phyloP scores from a whole-genome alignment of 2,329 filamentous ascomycete genomes.

The Clarireedia homoeocarpa region DNA sequence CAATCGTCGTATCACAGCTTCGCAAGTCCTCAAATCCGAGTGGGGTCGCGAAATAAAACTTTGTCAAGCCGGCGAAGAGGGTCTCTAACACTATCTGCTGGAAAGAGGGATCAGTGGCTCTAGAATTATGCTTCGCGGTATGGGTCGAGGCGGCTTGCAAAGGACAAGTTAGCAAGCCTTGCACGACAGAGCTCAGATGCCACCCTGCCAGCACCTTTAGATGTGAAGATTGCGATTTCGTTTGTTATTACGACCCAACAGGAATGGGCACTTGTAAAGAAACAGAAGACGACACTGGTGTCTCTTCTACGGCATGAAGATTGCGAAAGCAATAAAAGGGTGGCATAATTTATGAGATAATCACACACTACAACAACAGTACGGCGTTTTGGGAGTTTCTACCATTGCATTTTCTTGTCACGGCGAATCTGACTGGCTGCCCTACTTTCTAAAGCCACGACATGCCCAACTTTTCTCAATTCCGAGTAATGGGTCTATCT shows the following conservation, averaged over 20 bases:
- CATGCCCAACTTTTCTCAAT: not conserved
- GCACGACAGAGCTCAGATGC: conserved; percentile 5
- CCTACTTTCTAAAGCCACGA: not conserved
- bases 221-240: conserved; percentile 9
- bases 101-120: conserved; percentile 14
- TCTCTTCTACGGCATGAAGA: conserved; percentile 6
- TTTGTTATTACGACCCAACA: conserved; percentile 9
- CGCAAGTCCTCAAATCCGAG: conserved; percentile 94
- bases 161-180: conserved; percentile 4
- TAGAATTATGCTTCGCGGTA: conserved; percentile 6
- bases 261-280: conserved; percentile 6
- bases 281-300: conserved; percentile 6
- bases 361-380: conserved; percentile 6
- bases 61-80: conserved; percentile 94
- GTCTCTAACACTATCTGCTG: conserved; percentile 51
- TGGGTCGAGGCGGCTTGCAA: conserved; percentile 12
- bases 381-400: conserved; percentile 3
- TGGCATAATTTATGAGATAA: conserved; percentile 5
- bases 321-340: not conserved
- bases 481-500: conserved; percentile 1
- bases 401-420: not conserved
- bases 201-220: conserved; percentile 6
- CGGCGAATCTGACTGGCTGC: not conserved
- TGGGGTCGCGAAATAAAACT: conserved; percentile 98
- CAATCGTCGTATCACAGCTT: conserved; percentile 83